These are phyloP conservation scores for Schizochytrium sp. DNA, from an alignment of 108 stramenopile genomes.

Conservation along the genomic window DNA sequence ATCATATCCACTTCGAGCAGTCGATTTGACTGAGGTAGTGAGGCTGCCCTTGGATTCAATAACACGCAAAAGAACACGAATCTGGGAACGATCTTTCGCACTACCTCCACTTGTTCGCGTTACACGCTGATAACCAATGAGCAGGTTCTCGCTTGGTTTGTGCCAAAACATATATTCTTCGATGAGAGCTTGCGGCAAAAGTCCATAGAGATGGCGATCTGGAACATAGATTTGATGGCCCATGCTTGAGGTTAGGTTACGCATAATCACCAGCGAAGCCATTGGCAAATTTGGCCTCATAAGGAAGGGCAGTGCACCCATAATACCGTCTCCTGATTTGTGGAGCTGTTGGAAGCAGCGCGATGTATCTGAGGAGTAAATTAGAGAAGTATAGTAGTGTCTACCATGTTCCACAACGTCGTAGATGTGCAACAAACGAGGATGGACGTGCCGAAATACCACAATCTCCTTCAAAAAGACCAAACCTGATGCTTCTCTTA, in stretches of 20 bases:
- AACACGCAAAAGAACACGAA: not conserved
- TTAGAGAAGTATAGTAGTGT: conserved; percentile 61
- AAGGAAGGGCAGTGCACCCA: conserved; percentile 52
- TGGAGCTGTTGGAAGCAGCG: conserved; percentile 49
- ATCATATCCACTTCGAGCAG: conserved; percentile 30
- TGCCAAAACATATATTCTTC: conserved; percentile 97
- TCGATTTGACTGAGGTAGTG: not conserved
- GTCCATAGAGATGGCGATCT: conserved; percentile 86
- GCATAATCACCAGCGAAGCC: conserved; percentile 86
- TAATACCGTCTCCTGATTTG: conserved; percentile 33
- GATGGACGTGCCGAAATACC: conserved; percentile 22
- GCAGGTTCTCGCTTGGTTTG: conserved; percentile 84
- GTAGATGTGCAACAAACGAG: conserved; percentile 61
- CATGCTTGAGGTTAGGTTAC: conserved; percentile 83
- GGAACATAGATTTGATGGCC: conserved; percentile 90
- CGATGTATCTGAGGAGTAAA: conserved; percentile 56
- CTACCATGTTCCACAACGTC: conserved; percentile 66
- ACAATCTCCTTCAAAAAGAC: conserved; percentile 63
- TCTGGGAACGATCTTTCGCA: conserved; percentile 23
- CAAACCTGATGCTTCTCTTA: not conserved
- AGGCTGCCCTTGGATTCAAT: conserved; percentile 44
- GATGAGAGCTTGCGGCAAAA: conserved; percentile 89
- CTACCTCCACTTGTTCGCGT: not conserved
- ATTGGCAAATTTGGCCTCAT: conserved; percentile 30
- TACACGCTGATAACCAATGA: conserved; percentile 76